Base-by-base conservation (phyloP, 768 basidiomycete genomes). In the Lactifluus volemus region DNA sequence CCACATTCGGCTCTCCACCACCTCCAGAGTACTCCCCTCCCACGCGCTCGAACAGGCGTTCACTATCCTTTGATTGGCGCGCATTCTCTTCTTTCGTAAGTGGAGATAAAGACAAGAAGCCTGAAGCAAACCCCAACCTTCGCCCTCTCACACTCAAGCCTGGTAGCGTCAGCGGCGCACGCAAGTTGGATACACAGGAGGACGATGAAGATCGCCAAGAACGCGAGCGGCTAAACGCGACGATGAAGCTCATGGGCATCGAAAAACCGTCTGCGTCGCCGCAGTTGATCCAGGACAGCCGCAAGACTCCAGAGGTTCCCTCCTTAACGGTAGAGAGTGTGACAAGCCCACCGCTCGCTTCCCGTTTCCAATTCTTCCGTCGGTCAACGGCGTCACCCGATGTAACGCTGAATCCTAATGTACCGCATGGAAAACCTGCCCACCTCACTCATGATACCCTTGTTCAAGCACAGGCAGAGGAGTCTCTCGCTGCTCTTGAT, bases 231-330 rank as follows among this genome's bases (percentile, higher is more conserved):
- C 77, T 98, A 57, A 80, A 88, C 65, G 92, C 92, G 15, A 92
- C 92, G 30, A 89, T 98, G 89, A 91, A 92, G 71, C 76, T 96
- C 32, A 92, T 95, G 87, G 96, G 96, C 5, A 91, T 96, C 62
- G 84, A 82, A 51, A 76, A 88, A 71, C 84, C 86, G 34, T 70
- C 76, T n/a, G 68, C 77, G 53, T 74, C 80, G 21, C 74, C 80
- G 21, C 70, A 73, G 34, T 69, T 70, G 39, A 68, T 75, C 62
- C 75, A 75, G 68, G 79, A 78, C 62, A 75, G 73, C 64, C 70
- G 69, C 60, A 74, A 76, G 17, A 72, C 76, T 15, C 77, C 79
- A 3, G 67, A 55, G 14, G 57, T 57, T 9, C 68, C 65, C 52
- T 68, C 73, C 32, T 67, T 71, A 15, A 61, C 55, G 8, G 67